Base-by-base conservation (phyloP, 805 yeast genomes). In the Cyberlindnera galapagoensis region DNA sequence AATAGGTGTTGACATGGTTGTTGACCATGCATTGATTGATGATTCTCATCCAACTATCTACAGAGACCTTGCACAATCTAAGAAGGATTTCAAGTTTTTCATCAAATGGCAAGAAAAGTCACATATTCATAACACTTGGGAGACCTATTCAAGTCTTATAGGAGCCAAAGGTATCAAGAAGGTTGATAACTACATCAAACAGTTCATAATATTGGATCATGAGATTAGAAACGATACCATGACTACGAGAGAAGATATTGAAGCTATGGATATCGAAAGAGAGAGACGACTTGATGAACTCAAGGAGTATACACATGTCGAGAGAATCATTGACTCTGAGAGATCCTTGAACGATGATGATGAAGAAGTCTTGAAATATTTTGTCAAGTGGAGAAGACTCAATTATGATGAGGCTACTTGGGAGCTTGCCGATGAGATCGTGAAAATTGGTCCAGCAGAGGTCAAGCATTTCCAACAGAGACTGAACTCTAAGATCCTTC, bases 111-210 rank as follows among this genome's bases (percentile, higher is more conserved):
- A 72, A 13, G 84, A 74, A 33, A 67, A 76, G 40, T 83, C 97
- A 10, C 97, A 92, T 61, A 65, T 92, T 40, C 99, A 92, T 60
- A 92, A 90, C 56, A 80, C 95, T 0, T 92, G 97, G 97, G 95
- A 88, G 54, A 55, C 72, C 3, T 87, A 80, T 59, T 54, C 59
- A 13, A 52, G 51, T 17, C 45, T 68, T n/a, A 33, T 44, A 16
- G 59, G 62, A 7, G 57, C 66, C 40, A 79, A 79, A 53, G 98
- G 99, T 26, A 65, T 74, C 45, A 84, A 94, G 55, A 79, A 80
- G 44, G 71, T 92, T 14, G 97, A 90, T 39, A 92, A 92, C 59
- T 92, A 87, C 57, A 80, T 88, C 53, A 82, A 80, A 50, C 86
- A 80, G 47, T 75, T 61, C 49, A 75, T 92, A 34, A 61, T 83